Base-by-base conservation (phyloP, 306 rosid species). In the Potentilla sterilis region DNA sequence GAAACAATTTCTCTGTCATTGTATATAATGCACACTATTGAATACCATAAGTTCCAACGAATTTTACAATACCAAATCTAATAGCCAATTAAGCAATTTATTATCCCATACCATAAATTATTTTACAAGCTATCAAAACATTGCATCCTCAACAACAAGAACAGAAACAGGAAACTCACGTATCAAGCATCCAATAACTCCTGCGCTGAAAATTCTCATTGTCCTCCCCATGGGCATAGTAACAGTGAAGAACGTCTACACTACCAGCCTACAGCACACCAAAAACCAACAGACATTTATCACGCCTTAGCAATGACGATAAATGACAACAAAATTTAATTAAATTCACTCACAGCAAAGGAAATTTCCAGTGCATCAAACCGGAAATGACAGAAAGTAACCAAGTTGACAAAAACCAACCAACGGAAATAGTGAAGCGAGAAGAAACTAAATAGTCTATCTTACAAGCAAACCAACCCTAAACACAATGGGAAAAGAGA, bases 171-270 rank as follows among this genome's bases (percentile, higher is more conserved):
- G 74, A 67, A 68, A 81, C 91, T 84, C 74, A 91, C 94, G 65
- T 75, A 75, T 91, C 94, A 81, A 91, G 90, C 94, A 91, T 83
- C 97, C 97, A 89, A 83, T 86, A 89, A 80, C 97, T 84, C 81
- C 94, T 85, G 18, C 97, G 84, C 82, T 87, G 94, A 80, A 91
- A 91, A 76, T 75, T 81, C 35, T 83, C 81, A 77, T 87, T 85
- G 67, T 86, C 94, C 86, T 91, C 94, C 52, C 97, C 89, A 70
- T 89, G 97, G 42, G 97, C 97, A 84, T 91, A 89, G 79, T 91
- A 91, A 82, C 93, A 89, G 46, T 89, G 89, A 80, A 91, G 79
- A 67, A 82, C 92, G 46, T 91, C 92, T 57, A 89, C 87, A 68
- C 89, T 86, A 38, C 92, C 90, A 77, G 86, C 90, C 97, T 91